Percentiles rank a stretch among this genome's conserved stretches.
Conservation (phyloP, 208 protist genomes). For the Trypanosoma scelopori region DNA sequence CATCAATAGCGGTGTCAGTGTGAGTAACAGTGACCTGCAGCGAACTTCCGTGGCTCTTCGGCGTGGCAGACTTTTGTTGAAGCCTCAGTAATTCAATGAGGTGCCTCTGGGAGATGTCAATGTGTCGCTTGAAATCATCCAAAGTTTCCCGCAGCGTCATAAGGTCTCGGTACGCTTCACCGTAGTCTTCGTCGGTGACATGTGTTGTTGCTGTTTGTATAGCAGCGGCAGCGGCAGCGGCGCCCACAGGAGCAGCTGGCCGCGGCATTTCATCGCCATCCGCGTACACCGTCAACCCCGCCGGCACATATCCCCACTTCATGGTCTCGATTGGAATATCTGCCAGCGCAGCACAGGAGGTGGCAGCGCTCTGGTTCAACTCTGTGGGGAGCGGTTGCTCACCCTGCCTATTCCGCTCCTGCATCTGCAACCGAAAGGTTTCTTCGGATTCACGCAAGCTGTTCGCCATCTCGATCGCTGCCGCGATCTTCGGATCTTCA, state of each 20-base stretch:
- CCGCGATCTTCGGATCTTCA: constrained; percentile 35
- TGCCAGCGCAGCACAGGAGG: constrained; percentile 21
- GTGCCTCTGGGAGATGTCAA: constrained; percentile 65
- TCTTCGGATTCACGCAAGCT: constrained; percentile 67
- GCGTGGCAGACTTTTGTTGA: constrained; percentile 45
- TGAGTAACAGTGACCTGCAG: background rate
- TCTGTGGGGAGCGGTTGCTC: constrained; percentile 50
- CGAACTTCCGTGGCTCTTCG: constrained; percentile 24
- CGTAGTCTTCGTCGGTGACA: constrained; percentile 27
- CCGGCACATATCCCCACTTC: constrained; percentile 78
- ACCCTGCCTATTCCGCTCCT: constrained; percentile 48
- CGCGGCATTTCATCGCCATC: constrained; percentile 28
- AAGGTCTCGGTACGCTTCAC: constrained; percentile 38
- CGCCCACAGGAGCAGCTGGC: too few species aligned
- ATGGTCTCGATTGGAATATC: constrained; percentile 54
- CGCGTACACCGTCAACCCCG: constrained; percentile 75
- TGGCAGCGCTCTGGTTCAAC: constrained; percentile 19
- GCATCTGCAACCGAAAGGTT: constrained; percentile 66
- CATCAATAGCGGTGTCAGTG: constrained; percentile 3
- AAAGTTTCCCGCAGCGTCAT: constrained; percentile 43
- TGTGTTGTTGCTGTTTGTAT: background rate
- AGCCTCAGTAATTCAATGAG: constrained; percentile 62
- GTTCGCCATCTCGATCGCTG: constrained; percentile 68
- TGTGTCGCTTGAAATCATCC: constrained; percentile 68
- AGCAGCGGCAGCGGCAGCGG: too few species aligned